Conservation (phyloP, 306 rosid genomes). For the Geum urbanum region DNA sequence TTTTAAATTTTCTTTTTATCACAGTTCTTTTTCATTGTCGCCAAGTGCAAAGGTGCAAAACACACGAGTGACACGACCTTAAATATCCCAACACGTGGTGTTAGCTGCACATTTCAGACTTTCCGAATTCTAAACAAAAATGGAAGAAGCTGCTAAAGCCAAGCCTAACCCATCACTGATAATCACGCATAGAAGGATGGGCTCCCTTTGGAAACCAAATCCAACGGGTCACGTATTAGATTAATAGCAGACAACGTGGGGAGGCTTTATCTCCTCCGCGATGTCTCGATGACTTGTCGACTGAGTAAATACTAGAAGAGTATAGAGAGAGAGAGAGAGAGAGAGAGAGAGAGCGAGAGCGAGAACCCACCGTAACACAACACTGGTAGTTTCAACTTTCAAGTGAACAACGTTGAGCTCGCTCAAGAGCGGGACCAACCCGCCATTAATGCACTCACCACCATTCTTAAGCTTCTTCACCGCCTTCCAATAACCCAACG, state of each 20-base stretch:
- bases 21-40: too few relatives aligned
- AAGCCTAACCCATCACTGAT: slow-evolving; percentile 9
- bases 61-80: too few relatives aligned
- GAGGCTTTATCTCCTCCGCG: slow-evolving; percentile 13
- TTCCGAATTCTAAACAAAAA: too few relatives aligned
- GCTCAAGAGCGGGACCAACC: slow-evolving; percentile 29
- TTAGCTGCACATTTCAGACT: too few relatives aligned
- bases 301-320: neutral
- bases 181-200: neutral
- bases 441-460: slow-evolving; percentile 27
- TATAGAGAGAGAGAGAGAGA: slow-evolving; percentile 5
- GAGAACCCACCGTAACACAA: neutral
- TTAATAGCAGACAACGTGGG: neutral
- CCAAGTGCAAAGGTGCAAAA: too few relatives aligned
- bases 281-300: slow-evolving; percentile 5
- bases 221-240: slow-evolving; percentile 23
- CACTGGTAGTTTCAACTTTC: neutral
- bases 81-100: too few relatives aligned
- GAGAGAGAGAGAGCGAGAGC: slow-evolving; percentile 13
- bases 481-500: slow-evolving; percentile 4
- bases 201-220: neutral
- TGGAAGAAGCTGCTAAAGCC: slow-evolving; percentile 3
- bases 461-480: slow-evolving; percentile 26
- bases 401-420: neutral
- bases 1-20: too few relatives aligned